Base-by-base conservation (phyloP, 805 yeast species). In the Grigorovia jiainica region DNA sequence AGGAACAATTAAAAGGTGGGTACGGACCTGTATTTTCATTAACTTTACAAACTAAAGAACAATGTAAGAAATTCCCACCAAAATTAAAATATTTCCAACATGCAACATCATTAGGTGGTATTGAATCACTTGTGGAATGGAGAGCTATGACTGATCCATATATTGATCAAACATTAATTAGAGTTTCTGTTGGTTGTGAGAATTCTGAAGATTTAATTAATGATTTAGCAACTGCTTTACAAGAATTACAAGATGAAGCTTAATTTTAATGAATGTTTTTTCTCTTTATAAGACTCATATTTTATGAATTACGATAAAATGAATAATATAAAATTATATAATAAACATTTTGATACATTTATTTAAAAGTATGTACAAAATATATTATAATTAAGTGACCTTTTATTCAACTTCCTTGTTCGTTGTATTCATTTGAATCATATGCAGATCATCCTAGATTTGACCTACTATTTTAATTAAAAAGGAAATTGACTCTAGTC, bases 91-190 rank as follows among this genome's bases (percentile, higher is more conserved):
- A 73, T 48, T 87, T 87, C 66, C 82, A 80, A 51, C 97, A 89
- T 63, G 95, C 96, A 4, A 87, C 96, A 0, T 86, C 95, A 2
- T 67, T 90, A 21, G 97, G 97, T 32, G 95, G 97, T 18, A 85
- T 83, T 11, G 97, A 90, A 63, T 82, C 94, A 36, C 66, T 87
- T 54, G 77, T 89, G 43, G 97, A 89, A 62, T 87, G 95, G 95
- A 76, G 96, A 56, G 80, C 86, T 0, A 55, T 89, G 64, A 72
- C 82, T 19, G 90, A 87, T 55, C 57, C 72, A 1, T 49, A 63
- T 4, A 81, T 79, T 11, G 67, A 73, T 17, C 71, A 74, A 18
- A 71, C 74, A 1, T 59, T 87, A 37, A 61, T 89, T 33, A 73
- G 97, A 60, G 65, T 89, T 5, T 83, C 95, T 45, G 69, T 83